Conservation (phyloP, 2,329 filamentous ascomycete genomes). For the Monilinia vaccinii-corymbosi region DNA sequence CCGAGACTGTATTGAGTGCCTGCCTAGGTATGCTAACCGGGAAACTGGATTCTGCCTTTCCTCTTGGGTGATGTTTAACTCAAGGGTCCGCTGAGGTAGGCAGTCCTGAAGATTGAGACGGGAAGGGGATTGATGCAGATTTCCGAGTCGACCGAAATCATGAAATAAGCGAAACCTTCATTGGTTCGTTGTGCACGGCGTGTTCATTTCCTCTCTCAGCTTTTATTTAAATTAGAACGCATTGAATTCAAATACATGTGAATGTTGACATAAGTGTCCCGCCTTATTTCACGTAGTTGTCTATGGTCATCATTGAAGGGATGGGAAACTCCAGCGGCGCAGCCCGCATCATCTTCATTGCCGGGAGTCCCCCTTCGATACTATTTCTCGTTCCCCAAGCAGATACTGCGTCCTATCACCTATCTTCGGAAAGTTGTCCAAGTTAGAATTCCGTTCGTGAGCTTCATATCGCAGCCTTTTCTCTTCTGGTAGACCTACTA, state of each 20-base stretch:
- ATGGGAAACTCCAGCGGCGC: too few species aligned
- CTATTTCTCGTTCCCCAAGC: not conserved
- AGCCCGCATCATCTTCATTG: not conserved
- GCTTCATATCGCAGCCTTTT: not conserved
- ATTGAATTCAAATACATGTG: not conserved
- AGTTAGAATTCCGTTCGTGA: not conserved
- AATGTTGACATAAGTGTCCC: not conserved
- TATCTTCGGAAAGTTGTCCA: not conserved
- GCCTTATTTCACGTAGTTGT: not conserved
- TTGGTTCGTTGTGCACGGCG: not conserved
- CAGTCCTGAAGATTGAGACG: not conserved
- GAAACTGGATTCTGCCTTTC: not conserved
- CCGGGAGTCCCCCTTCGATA: too few species aligned
- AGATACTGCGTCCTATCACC: not conserved
- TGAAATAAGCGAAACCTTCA: not conserved
- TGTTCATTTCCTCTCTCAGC: not conserved
- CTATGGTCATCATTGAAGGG: not conserved
- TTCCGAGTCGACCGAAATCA: not conserved
- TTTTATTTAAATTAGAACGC: not conserved
- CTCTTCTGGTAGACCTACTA: not conserved
- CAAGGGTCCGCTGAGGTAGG: not conserved
- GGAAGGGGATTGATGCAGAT: not conserved
- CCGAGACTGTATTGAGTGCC: too few species aligned
- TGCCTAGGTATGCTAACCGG: too few species aligned
- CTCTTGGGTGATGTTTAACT: not conserved